phyloP scores from a whole-genome alignment of 2,329 filamentous ascomycete genomes.

The Colletotrichum incanum region DNA sequence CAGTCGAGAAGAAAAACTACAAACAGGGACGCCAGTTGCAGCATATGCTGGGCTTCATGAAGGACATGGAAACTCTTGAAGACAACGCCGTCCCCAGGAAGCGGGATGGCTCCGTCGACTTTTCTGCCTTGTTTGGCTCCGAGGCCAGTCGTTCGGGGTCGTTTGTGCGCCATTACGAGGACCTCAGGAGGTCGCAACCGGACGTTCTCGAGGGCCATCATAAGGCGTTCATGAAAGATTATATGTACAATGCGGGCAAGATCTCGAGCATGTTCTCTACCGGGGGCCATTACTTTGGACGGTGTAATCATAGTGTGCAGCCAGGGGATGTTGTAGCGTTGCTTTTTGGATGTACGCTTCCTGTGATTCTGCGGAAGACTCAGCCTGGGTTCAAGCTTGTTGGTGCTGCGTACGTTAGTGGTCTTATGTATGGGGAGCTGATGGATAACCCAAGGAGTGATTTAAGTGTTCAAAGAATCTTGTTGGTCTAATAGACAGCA shows the following conservation, averaged over 20 bases:
- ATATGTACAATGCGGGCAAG: neutral
- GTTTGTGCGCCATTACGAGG: neutral
- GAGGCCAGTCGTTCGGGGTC: neutral
- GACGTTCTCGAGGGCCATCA: neutral
- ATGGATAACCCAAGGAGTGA: neutral
- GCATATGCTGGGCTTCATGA: neutral
- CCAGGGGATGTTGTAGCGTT: neutral
- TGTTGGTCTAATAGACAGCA: neutral
- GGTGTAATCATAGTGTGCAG: neutral
- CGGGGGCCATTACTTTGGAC: neutral
- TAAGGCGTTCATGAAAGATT: neutral
- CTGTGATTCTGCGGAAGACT: conserved; percentile 2
- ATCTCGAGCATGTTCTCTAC: neutral
- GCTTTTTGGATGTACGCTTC: neutral
- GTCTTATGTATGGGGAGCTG: conserved; percentile 2
- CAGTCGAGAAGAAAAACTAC: neutral
- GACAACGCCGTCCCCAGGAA: neutral
- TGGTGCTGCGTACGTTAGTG: neutral
- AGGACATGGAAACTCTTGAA: neutral
- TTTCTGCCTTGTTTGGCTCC: neutral
- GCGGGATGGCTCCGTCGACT: neutral
- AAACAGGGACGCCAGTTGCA: neutral
- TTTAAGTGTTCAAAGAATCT: neutral
- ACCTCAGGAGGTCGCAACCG: neutral
- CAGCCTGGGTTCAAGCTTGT: neutral